Evolutionary conservation across 306 rosid genomes (phyloP).

Genomic region (Acacia confusa): DNA sequence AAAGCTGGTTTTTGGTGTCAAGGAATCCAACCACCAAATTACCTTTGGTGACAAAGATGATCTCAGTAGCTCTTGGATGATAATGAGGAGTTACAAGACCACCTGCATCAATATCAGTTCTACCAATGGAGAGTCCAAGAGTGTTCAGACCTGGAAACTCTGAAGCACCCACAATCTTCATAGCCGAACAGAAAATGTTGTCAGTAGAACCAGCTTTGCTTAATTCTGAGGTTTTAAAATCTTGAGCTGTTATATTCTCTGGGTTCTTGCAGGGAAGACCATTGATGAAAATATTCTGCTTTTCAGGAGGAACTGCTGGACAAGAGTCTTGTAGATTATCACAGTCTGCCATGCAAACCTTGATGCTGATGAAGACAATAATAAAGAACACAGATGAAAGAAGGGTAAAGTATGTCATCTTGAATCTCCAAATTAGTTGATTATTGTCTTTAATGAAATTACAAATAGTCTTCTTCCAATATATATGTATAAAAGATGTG

Average conservation of each 20-base stretch:
- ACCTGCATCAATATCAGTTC: constrained; percentile 55
- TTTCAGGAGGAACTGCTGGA: constrained; percentile 43
- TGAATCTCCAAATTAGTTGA: constrained; percentile 1
- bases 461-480: neutral
- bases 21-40: constrained; percentile 53
- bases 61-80: constrained; percentile 76
- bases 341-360: constrained; percentile 43
- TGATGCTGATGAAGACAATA: constrained; percentile 25
- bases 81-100: constrained; percentile 57
- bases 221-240: constrained; percentile 61
- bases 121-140: constrained; percentile 63
- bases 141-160: constrained; percentile 73
- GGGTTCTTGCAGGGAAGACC: constrained; percentile 76
- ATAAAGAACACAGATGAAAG: constrained; percentile 30
- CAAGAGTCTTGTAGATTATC: constrained; percentile 63
- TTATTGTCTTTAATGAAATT: neutral
- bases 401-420: constrained; percentile 30
- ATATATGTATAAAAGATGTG: neutral
- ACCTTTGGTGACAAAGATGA: constrained; percentile 61
- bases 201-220: constrained; percentile 45
- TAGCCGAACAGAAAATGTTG: constrained; percentile 34
- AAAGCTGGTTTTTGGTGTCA: constrained; percentile 52
- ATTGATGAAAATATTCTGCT: constrained; percentile 55
- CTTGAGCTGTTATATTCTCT: constrained; percentile 36
- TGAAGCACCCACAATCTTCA: constrained; percentile 53